Base-by-base conservation (phyloP, 495 filamentous ascomycete genomes). In the Neurospora sp. region DNA sequence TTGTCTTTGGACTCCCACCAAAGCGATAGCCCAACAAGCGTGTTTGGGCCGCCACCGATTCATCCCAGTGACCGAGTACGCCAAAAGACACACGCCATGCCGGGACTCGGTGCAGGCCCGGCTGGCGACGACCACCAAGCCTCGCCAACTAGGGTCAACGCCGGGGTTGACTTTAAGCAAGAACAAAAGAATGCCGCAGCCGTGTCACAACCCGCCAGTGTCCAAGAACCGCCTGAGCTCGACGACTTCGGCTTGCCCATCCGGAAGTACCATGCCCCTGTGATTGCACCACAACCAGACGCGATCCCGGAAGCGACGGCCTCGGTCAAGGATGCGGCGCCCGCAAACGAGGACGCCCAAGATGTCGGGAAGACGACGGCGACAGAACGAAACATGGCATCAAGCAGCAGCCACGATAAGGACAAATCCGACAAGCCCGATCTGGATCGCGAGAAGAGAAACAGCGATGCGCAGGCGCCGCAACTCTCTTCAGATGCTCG, bases 241-340 rank as follows among this genome's bases (percentile, higher is more conserved):
- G 88, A 89, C 77, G 87, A 89, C 62, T 89, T 89, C 77, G 87
- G 87, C 34, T 79, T 89, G 70, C 87, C 85, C 54, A 82, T 88
- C 39, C 80, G 76, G 77, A 85, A 84, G 74, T 80, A 79, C 43
- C 79, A 72, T 39, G 74, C 76, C 28, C 74, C 76, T 69, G 42
- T 72, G 4, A 40, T 28, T 34, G 59, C 28, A 70, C 39, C 34
- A 69, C 70, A 4, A 21, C 59, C 11, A 62, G 37, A 36, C 69
- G 40, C n/a, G 73, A 74, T 39, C 31, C 74, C 36, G 45, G 71
- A 38, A 43, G 42, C 59, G 31, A 40, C 72, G 31, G 9, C 28
- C 38, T 43, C 43, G 10, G 39, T 19, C 70, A 45, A 40, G 28
- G 66, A 70, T 5, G 15, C 70, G 7, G 10, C n/a, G 37, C 34